Base-by-base conservation (phyloP, 2,329 filamentous ascomycete genomes). In the Fusarium algeriense region DNA sequence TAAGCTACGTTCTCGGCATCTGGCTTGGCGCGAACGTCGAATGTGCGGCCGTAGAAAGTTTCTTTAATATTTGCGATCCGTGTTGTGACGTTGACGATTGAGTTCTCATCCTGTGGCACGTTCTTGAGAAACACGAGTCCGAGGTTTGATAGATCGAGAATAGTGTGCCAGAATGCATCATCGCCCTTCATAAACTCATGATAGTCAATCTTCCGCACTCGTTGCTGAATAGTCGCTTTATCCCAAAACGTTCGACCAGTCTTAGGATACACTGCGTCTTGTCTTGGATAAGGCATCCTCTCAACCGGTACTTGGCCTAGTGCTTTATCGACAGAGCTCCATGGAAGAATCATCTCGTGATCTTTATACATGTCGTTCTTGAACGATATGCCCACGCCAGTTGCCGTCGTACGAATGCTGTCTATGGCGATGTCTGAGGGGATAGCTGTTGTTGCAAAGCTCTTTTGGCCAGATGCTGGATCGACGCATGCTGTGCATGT, bases 1-100 rank as follows among this genome's bases (percentile, higher is more conserved):
- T 98, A 94, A 13, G 96, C 95, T 7, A 98, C 93, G 78, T 98
- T 98, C 78, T 95, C 94, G 28, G 95, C 93, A 60, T 93, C 80
- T 3, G 92, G 75, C 57, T 97, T 92, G 6, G 91, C 93, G 58
- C 90, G 89, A 15, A 98, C 95, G 80, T 98, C 92, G 90, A 95
- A 98, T 0, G 94, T 97, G 73, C 87, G 85, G 44, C 96, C 96
- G 80, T 98, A 98, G 78, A 98, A 96, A 11, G 95, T 96, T 75
- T 94, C 90, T 76, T 94, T 92, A 30, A 98, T 83, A 37, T 88
- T 88, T 2, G 94, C 95, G 64, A 98, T 92, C 55, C 90, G 88
- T 7, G 85, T 84, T 4, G 90, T 92, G 63, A 98, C 89, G 26
- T 85, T 82, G 41, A 88, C 86, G 7, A 98, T 91, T 7, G 90